These are phyloP conservation scores for Trichoderma citrinoviride DNA, from an alignment of 2,329 filamentous ascomycete species.

Conservation along the genomic window DNA sequence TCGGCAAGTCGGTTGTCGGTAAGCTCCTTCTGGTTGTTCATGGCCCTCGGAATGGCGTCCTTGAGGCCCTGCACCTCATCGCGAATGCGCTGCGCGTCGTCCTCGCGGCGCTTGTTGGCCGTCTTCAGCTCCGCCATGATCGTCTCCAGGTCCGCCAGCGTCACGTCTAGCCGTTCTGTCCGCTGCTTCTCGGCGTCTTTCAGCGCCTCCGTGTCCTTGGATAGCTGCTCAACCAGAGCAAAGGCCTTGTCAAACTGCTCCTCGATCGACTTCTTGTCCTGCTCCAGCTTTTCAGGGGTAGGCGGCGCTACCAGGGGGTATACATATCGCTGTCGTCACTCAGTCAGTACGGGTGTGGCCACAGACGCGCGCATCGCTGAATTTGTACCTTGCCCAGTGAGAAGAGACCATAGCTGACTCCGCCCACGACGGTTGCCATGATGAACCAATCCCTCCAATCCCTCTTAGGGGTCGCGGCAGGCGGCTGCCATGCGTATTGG, in stretches of 20 bases:
- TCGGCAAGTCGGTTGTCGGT: constrained; percentile 81
- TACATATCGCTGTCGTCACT: constrained; percentile 71
- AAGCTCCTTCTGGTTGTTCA: constrained; percentile 81
- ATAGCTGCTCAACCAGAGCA: constrained; percentile 83
- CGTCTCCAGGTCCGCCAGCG: constrained; percentile 78
- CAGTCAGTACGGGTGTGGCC: constrained; percentile 27
- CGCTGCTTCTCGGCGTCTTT: constrained; percentile 84
- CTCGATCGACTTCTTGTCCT: constrained; percentile 90
- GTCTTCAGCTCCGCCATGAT: constrained; percentile 80
- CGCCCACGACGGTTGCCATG: constrained; percentile 93
- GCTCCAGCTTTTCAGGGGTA: constrained; percentile 87
- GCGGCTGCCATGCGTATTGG: constrained; percentile 57
- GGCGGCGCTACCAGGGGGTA: constrained; percentile 88
- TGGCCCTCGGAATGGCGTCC: constrained; percentile 81
- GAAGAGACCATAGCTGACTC: constrained; percentile 86
- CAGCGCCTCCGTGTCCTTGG: constrained; percentile 82
- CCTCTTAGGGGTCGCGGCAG: constrained; percentile 65
- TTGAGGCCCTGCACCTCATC: constrained; percentile 83
- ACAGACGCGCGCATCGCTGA: background rate
- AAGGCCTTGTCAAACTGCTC: constrained; percentile 93
- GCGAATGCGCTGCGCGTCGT: constrained; percentile 80
- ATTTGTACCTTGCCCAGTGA: constrained; percentile 74
- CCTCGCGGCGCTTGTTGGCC: constrained; percentile 76
- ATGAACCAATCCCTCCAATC: constrained; percentile 99
- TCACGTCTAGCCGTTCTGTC: constrained; percentile 77